Conservation (phyloP, 2,329 filamentous ascomycete genomes). For the Elsinoe necatrix region DNA sequence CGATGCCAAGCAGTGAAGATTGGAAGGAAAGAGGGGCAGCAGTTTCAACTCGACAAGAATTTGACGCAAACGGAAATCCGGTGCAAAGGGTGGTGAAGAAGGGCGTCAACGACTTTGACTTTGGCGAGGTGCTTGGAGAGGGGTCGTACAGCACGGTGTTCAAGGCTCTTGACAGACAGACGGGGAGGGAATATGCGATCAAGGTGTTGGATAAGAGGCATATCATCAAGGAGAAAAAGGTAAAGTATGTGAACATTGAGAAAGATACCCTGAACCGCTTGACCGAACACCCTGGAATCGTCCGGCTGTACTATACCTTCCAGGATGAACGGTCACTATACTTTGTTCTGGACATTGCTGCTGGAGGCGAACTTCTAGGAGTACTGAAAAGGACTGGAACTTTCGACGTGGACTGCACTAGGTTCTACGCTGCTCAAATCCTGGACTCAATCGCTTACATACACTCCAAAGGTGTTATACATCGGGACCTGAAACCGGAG, state of each 20-base stretch:
- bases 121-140: conserved; percentile 83
- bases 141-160: conserved; percentile 97
- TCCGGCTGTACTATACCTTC: conserved; percentile 96
- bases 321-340: conserved; percentile 94
- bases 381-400: conserved; percentile 90
- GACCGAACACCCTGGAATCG: conserved; percentile 92
- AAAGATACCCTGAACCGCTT: conserved; percentile 95
- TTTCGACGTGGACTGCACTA: conserved; percentile 89
- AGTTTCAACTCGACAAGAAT: conserved; percentile 68
- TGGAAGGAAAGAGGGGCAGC: conserved; percentile 96
- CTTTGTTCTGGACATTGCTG: conserved; percentile 90
- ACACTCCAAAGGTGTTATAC: conserved; percentile 92
- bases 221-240: conserved; percentile 99
- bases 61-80: conserved; percentile 75
- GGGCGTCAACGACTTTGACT: conserved; percentile 92
- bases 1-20: conserved; percentile 66
- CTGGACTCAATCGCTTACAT: conserved; percentile 95
- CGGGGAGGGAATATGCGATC: conserved; percentile 91
- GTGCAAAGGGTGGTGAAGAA: conserved; percentile 85
- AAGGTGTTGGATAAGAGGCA: conserved; percentile 97
- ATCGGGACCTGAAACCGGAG: conserved; percentile 92
- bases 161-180: conserved; percentile 86
- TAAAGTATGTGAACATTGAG: conserved; percentile 99
- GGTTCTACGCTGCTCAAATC: conserved; percentile 93
- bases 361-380: conserved; percentile 81